Evolutionary conservation across 2,329 filamentous ascomycete species (phyloP).

Genomic region (Arachnomyces sp.): DNA sequence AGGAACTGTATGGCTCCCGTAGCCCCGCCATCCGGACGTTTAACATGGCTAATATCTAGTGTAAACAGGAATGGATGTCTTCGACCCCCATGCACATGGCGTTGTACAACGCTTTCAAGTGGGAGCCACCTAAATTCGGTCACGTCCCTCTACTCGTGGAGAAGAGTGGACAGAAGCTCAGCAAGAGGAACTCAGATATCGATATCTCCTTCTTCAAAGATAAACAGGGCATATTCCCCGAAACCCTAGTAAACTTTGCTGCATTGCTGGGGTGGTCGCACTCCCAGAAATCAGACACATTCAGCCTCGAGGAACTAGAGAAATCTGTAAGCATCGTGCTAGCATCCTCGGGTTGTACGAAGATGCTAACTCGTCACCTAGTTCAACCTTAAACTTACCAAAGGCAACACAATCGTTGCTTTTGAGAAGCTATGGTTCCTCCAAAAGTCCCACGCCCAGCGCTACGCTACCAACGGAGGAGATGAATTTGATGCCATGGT

Average conservation of each 20-base stretch:
- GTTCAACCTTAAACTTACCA: slow-evolving; percentile 83
- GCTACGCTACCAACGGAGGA: slow-evolving; percentile 39
- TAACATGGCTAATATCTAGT: slow-evolving; percentile 4
- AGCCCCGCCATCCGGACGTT: not conserved
- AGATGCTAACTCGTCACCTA: slow-evolving; percentile 23
- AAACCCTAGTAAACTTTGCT: slow-evolving; percentile 69
- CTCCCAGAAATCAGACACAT: slow-evolving; percentile 56
- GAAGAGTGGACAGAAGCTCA: slow-evolving; percentile 63
- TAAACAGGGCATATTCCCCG: slow-evolving; percentile 51
- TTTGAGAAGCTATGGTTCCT: slow-evolving; percentile 72
- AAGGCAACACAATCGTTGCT: slow-evolving; percentile 77
- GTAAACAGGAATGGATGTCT: slow-evolving; percentile 75
- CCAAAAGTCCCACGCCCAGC: slow-evolving; percentile 60
- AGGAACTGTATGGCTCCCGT: slow-evolving; percentile 54
- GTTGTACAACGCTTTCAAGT: slow-evolving; percentile 69
- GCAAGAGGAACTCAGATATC: slow-evolving; percentile 69
- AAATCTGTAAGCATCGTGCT: slow-evolving; percentile 51
- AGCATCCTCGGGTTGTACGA: not conserved
- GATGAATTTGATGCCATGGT: slow-evolving; percentile 34
- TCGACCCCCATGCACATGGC: slow-evolving; percentile 74
- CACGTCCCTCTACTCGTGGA: slow-evolving; percentile 70
- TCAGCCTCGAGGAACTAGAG: slow-evolving; percentile 62
- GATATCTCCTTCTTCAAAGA: slow-evolving; percentile 52
- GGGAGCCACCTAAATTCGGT: slow-evolving; percentile 66
- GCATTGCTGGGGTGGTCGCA: slow-evolving; percentile 80